These are phyloP conservation scores for Trichothecium roseum DNA, from an alignment of 2,329 filamentous ascomycete species.

Conservation along the genomic window DNA sequence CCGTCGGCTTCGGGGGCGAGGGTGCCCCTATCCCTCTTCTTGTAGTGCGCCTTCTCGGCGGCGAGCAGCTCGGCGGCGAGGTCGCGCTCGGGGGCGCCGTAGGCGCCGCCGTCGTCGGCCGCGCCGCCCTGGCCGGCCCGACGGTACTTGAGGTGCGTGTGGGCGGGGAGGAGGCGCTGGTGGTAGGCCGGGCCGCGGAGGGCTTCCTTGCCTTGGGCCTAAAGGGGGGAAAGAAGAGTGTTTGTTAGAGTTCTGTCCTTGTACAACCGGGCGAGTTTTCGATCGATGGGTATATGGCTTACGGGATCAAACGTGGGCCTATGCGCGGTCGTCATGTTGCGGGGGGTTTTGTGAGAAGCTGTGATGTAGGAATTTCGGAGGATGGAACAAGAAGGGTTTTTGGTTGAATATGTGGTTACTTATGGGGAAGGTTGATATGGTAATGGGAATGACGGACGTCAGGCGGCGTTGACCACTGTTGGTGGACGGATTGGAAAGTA, in stretches of 20 bases:
- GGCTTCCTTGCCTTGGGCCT: slow-evolving; percentile 91
- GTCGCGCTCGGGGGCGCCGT: slow-evolving; percentile 56
- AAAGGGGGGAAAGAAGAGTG: too few relatives aligned
- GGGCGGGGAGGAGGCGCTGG: slow-evolving; percentile 85
- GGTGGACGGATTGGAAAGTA: slow-evolving; percentile 2
- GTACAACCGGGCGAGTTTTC: neutral
- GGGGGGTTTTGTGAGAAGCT: slow-evolving; percentile 1
- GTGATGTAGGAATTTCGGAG: neutral
- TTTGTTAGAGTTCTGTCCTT: slow-evolving; percentile 18
- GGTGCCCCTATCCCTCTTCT: slow-evolving; percentile 65
- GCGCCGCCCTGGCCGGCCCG: slow-evolving; percentile 80
- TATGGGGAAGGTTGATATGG: too few relatives aligned
- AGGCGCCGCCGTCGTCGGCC: slow-evolving; percentile 56
- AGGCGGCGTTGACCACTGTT: too few relatives aligned
- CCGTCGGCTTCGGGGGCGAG: slow-evolving; percentile 34
- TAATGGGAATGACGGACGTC: too few relatives aligned
- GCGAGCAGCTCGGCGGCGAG: slow-evolving; percentile 81
- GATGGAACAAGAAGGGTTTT: too few relatives aligned
- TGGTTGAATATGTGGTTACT: too few relatives aligned
- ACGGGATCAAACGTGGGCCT: slow-evolving; percentile 96
- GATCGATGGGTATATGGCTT: slow-evolving; percentile 17
- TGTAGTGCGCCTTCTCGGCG: slow-evolving; percentile 79
- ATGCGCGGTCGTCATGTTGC: slow-evolving; percentile 54
- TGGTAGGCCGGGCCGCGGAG: slow-evolving; percentile 90
- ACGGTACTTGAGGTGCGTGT: slow-evolving; percentile 86